A percentile compares a stretch with the other conserved stretches of the same genome.
phyloP scores from a whole-genome alignment of 2,329 filamentous ascomycete species.

The Fusarium sp. region DNA sequence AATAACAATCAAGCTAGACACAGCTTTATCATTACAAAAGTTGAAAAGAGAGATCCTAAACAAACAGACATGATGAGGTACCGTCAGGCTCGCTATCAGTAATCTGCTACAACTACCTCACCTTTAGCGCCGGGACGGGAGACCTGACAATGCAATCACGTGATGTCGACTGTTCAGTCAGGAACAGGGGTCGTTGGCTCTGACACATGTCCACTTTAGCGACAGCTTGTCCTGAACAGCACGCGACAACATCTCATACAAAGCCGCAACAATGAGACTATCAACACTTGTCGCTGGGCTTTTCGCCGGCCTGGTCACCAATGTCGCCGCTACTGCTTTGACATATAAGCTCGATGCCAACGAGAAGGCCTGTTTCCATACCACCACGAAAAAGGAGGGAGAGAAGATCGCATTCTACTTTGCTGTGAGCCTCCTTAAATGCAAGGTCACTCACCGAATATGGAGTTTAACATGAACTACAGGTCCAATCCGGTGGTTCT shows the following conservation, averaged over 20 bases:
- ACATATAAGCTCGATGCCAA: conserved; percentile 92
- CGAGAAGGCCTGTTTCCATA: conserved; percentile 97
- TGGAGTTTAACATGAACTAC: conserved; percentile 24
- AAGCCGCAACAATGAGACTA: conserved; percentile 68
- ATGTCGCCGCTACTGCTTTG: conserved; percentile 86
- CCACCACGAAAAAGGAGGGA: conserved; percentile 77
- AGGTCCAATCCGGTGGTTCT: conserved; percentile 98
- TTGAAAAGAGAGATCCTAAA: not conserved
- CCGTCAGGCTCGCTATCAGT: not conserved
- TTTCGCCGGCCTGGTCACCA: conserved; percentile 74
- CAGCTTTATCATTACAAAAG: not conserved
- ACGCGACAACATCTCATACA: conserved; percentile 43
- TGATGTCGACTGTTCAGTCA: not conserved
- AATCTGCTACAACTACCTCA: not conserved
- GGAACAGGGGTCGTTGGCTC: not conserved
- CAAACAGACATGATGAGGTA: not conserved
- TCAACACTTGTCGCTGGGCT: conserved; percentile 71
- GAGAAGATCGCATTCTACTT: conserved; percentile 99
- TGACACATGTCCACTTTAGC: conserved; percentile 36
- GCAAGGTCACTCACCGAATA: not conserved
- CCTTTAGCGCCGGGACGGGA: not conserved
- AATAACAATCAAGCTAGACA: not conserved
- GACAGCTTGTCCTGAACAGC: conserved; percentile 46
- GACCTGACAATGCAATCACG: not conserved
- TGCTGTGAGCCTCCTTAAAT: conserved; percentile 71